A percentile compares a stretch with the other conserved stretches of the same genome.
These are phyloP conservation scores for Cercospora canescens DNA, from an alignment of 2,329 filamentous ascomycete genomes.

Conservation along the genomic window DNA sequence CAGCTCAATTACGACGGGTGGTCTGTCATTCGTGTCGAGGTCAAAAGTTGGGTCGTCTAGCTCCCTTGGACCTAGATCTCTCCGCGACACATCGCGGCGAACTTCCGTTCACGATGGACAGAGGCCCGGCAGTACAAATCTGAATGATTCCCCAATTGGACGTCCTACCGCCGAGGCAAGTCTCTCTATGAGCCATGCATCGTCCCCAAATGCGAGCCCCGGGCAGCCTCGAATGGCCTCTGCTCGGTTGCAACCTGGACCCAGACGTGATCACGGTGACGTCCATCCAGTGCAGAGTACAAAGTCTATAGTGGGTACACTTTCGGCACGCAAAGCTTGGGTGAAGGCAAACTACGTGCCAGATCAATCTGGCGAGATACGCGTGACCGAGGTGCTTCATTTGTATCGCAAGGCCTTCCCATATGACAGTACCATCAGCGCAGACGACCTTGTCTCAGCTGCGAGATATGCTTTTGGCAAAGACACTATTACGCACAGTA, in stretches of 20 bases:
- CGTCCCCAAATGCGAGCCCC: background rate
- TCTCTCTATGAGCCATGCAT: background rate
- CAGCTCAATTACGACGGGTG: background rate
- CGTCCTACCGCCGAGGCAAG: background rate
- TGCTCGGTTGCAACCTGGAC: background rate
- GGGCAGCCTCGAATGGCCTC: background rate
- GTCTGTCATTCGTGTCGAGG: background rate
- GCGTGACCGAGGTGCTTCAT: background rate
- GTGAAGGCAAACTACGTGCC: background rate
- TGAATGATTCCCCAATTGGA: background rate
- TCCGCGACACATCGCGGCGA: background rate
- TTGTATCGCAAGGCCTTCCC: background rate
- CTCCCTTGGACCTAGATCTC: background rate
- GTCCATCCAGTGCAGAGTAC: background rate
- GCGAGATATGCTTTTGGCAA: slow-evolving; percentile 33
- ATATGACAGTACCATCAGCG: background rate
- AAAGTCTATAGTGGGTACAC: background rate
- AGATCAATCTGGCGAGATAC: background rate
- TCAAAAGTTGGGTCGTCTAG: background rate
- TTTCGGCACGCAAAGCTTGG: background rate
- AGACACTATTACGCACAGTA: slow-evolving; percentile 34
- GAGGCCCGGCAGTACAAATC: background rate
- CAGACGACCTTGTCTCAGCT: slow-evolving; percentile 24
- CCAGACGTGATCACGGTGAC: background rate
- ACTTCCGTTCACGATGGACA: background rate